phyloP scores from a whole-genome alignment of 2,329 filamentous ascomycete genomes.

The Sporothrix pseudoabietina region DNA sequence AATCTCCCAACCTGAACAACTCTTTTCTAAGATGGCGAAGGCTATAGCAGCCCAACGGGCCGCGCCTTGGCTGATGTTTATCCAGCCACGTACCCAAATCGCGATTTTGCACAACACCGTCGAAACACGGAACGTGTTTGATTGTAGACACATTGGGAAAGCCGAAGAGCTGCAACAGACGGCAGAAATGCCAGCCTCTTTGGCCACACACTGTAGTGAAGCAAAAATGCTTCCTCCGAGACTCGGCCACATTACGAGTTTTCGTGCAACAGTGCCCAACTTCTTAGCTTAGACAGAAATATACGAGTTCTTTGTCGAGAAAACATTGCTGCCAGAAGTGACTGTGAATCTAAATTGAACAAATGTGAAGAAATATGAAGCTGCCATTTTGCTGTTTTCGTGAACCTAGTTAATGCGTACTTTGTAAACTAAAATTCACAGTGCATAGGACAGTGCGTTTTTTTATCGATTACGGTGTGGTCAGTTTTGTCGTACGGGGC shows the following conservation, averaged over 20 bases:
- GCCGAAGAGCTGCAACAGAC: not conserved
- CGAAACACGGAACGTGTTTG: not conserved
- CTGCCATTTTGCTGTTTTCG: not conserved
- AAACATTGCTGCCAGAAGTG: not conserved
- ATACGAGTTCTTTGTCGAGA: conserved; percentile 8
- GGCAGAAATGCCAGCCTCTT: conserved; percentile 15
- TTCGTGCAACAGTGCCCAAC: conserved; percentile 1
- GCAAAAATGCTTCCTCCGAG: not conserved
- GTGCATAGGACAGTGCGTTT: not conserved
- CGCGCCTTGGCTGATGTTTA: conserved; percentile 14
- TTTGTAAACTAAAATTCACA: not conserved
- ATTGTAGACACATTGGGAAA: not conserved
- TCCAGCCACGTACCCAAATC: not conserved
- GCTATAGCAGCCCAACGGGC: conserved; percentile 10
- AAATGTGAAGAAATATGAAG: not conserved
- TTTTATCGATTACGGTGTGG: conserved; percentile 39
- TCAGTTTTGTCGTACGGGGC: not conserved
- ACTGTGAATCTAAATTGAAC: not conserved
- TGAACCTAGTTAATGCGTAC: not conserved
- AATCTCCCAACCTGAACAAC: not conserved
- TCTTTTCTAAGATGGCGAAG: not conserved
- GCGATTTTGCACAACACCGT: not conserved
- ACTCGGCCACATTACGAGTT: not conserved
- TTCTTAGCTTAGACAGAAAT: conserved; percentile 16
- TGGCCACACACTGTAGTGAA: not conserved